Percentiles rank a stretch among this genome's conserved stretches.
These are phyloP conservation scores for Salvia rosmarinus DNA, from an alignment of 257 asterid species.

Conservation along the genomic window DNA sequence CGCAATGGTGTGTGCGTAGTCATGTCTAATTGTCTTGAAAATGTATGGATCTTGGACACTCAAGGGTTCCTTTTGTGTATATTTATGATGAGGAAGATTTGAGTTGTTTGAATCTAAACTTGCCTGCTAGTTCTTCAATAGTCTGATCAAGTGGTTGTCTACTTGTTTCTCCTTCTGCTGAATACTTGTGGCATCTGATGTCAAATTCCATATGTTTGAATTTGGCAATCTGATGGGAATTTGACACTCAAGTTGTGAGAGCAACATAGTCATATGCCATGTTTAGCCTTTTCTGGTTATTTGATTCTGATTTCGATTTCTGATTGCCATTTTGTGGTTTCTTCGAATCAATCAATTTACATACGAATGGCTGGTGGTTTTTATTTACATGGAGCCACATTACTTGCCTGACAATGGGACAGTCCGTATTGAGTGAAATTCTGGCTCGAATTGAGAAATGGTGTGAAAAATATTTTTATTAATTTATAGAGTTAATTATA, in stretches of 20 bases:
- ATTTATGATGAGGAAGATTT: slow-evolving; percentile 33
- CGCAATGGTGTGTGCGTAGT: slow-evolving; percentile 36
- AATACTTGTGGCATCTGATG: slow-evolving; percentile 3
- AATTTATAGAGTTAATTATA: too few species aligned
- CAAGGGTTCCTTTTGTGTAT: slow-evolving; percentile 26
- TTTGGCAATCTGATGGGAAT: not conserved
- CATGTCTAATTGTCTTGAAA: slow-evolving; percentile 39
- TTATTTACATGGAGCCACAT: too few species aligned
- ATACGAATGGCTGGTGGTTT: too few species aligned
- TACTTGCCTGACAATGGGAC: too few species aligned
- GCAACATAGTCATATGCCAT: not conserved
- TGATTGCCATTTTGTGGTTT: too few species aligned
- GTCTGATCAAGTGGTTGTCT: not conserved
- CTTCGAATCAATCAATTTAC: too few species aligned
- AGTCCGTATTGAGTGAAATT: too few species aligned
- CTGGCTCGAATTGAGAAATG: too few species aligned
- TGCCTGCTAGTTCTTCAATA: not conserved
- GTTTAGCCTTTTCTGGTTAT: not conserved
- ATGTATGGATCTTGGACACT: slow-evolving; percentile 36
- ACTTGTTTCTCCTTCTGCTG: not conserved
- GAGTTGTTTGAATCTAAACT: slow-evolving; percentile 23
- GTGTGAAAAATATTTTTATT: too few species aligned
- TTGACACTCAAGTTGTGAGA: not conserved
- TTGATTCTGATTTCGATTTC: not conserved
- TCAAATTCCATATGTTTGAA: not conserved